Evolutionary conservation across 352 stramenopile species (phyloP), one percentile per base, ranked within the genome.

Genomic region (Pilasporangium apinafurcum): DNA sequence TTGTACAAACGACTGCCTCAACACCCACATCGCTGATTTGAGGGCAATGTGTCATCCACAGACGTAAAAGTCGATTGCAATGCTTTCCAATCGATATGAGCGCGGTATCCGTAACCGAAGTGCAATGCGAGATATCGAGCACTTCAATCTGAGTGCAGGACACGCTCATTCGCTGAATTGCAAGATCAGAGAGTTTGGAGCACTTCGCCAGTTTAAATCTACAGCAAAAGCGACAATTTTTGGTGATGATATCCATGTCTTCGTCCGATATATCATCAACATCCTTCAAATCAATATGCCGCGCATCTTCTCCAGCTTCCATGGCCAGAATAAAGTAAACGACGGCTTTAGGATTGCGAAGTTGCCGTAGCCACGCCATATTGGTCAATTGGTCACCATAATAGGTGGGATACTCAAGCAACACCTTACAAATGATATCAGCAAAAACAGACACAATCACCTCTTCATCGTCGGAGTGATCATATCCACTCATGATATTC

Each of bases 11-110:
- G 0, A 88, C 53, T 1, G 73, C 74, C 43, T 88, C 79, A 2
- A 96, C 56, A 1, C 83, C 84, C 17, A 81, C 53, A 36, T 96
- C 86, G 3, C 57, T 85, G 33, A 97, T 68, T 36, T 82, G 48
- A 40, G 74, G 65, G 33, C 88, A 96, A 18, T 60, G 49, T 0
- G 59, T 51, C 24, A 91, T 53, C 38, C 56, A 70, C 7, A 94
- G 44, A 0, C 55, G 51, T 22, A 79, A 65, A 0, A 96, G 49
- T 2, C 64, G 54, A 20, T 62, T 54, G 18, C 72, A 87, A 22
- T 68, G 62, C 38, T 73, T 86, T 0, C 55, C 68, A 2, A 91
- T 48, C 5, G 59, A 65, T 10, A 51, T 32, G 8, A 92, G 50
- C 6, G 59, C 57, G 0, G 57, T 35, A 47, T 95, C 82, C 0